Base-by-base conservation (phyloP, 345 rosid genomes). In the Bruguiera parviflora region DNA sequence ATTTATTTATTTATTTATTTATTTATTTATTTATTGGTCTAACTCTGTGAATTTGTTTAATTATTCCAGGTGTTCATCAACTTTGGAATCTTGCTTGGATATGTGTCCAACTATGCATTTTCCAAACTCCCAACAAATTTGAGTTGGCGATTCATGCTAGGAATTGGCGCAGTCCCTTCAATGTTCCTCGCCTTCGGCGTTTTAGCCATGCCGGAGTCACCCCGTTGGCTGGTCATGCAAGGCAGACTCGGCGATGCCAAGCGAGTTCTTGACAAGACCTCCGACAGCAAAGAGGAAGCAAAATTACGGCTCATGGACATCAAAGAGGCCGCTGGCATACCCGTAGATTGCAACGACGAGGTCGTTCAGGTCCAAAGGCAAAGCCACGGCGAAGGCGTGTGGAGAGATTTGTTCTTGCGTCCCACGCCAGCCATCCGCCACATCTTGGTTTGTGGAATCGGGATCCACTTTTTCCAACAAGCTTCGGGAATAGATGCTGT, bases 141-240 rank as follows among this genome's bases (percentile, higher is more conserved):
- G 1, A 90, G 90, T 5, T 95, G 99, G 98, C 82, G 99, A 53
- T 32, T 88, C 65, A 95, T 95, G 99, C 90, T 95, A 19, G 98
- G 98, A 18, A 2, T 86, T 49, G 92, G 96, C 0, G 89, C 86
- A 21, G 0, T 95, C 20, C 97, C 98, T 4, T 87, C 99, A 0
- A 84, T 92, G 3, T 2, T 90, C 5, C 78, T 95, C 37, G 89
- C 82, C 0, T 0, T 82, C 22, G 89, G 80, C 2, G 96, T 92
- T 63, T 57, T 95, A 0, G 83, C 75, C 28, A 95, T 95, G 99
- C 99, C 98, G 8, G 98, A 95, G 73, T 95, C 99, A 2, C 98
- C 99, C 1, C 87, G 99, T 51, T 95, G 99, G 99, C 83, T 95
- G 13, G 89, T 95, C 49, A 80, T 95, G 86, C 98, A 92, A 69